phyloP scores from a whole-genome alignment of 2,329 filamentous ascomycete species.

The Cladosporium halotolerans region DNA sequence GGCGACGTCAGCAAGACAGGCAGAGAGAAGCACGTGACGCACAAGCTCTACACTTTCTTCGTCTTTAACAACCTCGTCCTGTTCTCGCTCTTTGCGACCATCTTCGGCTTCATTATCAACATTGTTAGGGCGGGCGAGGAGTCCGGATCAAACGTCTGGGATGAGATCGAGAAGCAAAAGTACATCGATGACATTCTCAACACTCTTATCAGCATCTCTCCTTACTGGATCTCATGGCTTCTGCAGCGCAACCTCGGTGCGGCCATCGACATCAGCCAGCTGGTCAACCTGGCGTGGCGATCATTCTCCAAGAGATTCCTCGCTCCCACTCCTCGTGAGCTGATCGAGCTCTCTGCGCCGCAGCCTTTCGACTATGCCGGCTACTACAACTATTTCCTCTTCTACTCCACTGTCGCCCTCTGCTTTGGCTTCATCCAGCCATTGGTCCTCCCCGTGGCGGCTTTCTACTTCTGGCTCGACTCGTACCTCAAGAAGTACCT shows the following conservation, averaged over 20 bases:
- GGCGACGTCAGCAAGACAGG: slow-evolving; percentile 90
- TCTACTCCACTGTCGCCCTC: slow-evolving; percentile 83
- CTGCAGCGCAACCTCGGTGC: slow-evolving; percentile 89
- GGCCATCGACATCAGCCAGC: slow-evolving; percentile 85
- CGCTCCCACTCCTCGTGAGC: slow-evolving; percentile 78
- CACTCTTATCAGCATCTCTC: slow-evolving; percentile 74
- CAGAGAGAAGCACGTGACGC: slow-evolving; percentile 82
- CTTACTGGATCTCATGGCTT: slow-evolving; percentile 92
- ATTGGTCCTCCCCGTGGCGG: slow-evolving; percentile 75
- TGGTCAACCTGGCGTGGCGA: slow-evolving; percentile 76
- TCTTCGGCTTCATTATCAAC: slow-evolving; percentile 65
- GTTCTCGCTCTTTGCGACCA: slow-evolving; percentile 82
- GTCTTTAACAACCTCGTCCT: slow-evolving; percentile 94
- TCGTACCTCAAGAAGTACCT: slow-evolving; percentile 92
- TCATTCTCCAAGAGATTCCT: slow-evolving; percentile 81
- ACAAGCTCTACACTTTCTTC: slow-evolving; percentile 91
- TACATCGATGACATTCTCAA: slow-evolving; percentile 60
- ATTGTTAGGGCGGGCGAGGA: slow-evolving; percentile 56
- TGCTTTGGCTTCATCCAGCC: slow-evolving; percentile 83
- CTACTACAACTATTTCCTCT: slow-evolving; percentile 98
- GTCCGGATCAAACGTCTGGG: slow-evolving; percentile 55
- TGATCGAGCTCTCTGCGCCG: slow-evolving; percentile 89
- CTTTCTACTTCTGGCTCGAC: slow-evolving; percentile 84
- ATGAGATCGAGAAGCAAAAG: slow-evolving; percentile 53
- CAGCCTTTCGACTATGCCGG: slow-evolving; percentile 89